Evolutionary conservation across 2,329 filamentous ascomycete genomes (phyloP), one percentile per base, ranked within the genome.

Genomic region (Fusarium haematococcum): DNA sequence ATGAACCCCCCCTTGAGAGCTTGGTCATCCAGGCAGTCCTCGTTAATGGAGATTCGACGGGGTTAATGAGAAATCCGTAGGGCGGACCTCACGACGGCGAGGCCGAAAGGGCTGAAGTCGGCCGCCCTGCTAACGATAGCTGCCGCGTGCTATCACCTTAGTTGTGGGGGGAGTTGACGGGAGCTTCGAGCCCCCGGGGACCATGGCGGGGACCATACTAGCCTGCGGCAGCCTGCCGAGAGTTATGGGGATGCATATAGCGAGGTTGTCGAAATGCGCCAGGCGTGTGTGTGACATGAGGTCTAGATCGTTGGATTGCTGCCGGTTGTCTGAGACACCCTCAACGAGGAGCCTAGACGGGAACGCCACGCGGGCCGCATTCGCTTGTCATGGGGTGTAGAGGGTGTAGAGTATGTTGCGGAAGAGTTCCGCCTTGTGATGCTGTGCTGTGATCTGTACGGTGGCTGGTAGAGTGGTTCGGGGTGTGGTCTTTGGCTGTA

Each of bases 241-340:
- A 32, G 27, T 18, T 54, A 54, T 27, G 27, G 45, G 5, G 43
- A 52, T 52, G 25, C 48, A 52, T 30, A 18, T 52, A 52, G 7
- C 18, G 48, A 54, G 48, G 48, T 32, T 54, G 48, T 32, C 27
- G 14, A 16, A 20, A 32, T 52, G 10, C 16, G 27, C 6, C 25
- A 50, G 45, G 45, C 10, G 43, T 30, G 25, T 54, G 18, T 54
- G 27, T 20, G 18, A 32, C 0, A 27, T 1, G 33, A 16, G 45
- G 71, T 20, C 56, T 62, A 60, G 71, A 65, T 62, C 43, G 33
- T 48, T 48, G 27, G 13, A 39, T 9, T n/a, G 25, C 20, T 30
- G 33, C 18, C 48, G 48, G 48, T 54, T 50, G 37, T 65, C 69
- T 70, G 20, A 74, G 69, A 75, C 50, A 62, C 27, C 16, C 48